Base-by-base conservation (phyloP, 2,329 filamentous ascomycete genomes). In the Metarhizium anisopliae region DNA sequence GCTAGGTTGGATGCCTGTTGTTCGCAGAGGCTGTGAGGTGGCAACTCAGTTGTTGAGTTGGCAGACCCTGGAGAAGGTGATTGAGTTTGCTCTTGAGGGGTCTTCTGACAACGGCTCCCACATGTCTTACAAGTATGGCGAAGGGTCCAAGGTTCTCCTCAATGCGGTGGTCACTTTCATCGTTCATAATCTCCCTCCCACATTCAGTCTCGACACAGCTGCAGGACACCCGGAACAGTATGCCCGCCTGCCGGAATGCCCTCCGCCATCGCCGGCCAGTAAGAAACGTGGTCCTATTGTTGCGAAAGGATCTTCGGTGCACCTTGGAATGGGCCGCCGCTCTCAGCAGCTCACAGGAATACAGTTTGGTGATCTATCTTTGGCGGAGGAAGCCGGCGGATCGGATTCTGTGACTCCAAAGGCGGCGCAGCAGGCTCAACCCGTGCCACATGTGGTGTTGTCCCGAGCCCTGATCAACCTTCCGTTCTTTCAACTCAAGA, bases 401-500 rank as follows among this genome's bases (percentile, higher is more conserved):
- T 49, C 62, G 10, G 61, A 61, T 7, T 67, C 71, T 3, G 72
- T 72, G 40, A 66, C 62, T 45, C 67, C 66, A 6, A 65, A 62
- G 20, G 62, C 61, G 6, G 58, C 62, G 7, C 63, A 59, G 35
- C 64, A 60, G 47, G 62, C 61, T 20, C 65, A 64, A 25, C 67
- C 67, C 13, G 63, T 64, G 29, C 69, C 76, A 35, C 76, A 77
- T 29, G 74, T 75, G 0, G 69, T 79, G 0, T 71, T 91, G 5
- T 90, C 88, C 0, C 83, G 80, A 32, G 73, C 89, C 25, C 73
- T 92, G 2, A 71, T 90, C 53, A 89, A 88, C 45, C 71, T 91
- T 6, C 88, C 88, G 0, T 88, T 87, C 61, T 73, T 79, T 14
- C 73, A 85, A 32, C 74, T 92, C 29, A 85, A 87, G 68, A 77